A percentile compares a stretch with the other conserved stretches of the same genome.
Evolutionary conservation across 768 basidiomycete species (phyloP).

Genomic region (Phanerochaete sordida): DNA sequence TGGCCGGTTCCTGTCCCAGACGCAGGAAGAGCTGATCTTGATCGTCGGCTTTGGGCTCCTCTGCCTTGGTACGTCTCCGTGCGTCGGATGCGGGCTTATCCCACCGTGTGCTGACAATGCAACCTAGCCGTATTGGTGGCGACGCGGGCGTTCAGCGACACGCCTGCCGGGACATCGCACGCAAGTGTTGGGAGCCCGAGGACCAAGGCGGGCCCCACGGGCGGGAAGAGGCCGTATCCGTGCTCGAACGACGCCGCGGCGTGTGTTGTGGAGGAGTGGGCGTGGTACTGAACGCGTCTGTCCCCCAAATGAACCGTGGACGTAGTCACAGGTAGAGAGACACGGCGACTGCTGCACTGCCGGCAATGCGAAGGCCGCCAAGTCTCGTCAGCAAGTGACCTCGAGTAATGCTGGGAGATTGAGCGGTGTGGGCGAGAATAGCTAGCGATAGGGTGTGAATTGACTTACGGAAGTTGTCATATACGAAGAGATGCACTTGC

Average conservation of each 20-base stretch:
- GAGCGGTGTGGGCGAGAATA: too few species aligned
- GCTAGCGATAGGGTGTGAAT: too few species aligned
- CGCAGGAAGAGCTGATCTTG: slow-evolving; percentile 71
- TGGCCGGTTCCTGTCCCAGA: slow-evolving; percentile 59
- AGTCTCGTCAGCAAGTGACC: not conserved
- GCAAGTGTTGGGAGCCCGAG: slow-evolving; percentile 15
- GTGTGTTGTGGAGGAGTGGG: slow-evolving; percentile 73
- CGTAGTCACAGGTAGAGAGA: not conserved
- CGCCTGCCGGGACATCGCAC: slow-evolving; percentile 18
- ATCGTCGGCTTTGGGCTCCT: slow-evolving; percentile 70
- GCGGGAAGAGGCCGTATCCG: slow-evolving; percentile 40
- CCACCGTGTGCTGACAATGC: slow-evolving; percentile 1
- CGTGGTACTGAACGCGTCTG: slow-evolving; percentile 33
- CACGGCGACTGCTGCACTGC: not conserved
- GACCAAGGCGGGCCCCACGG: slow-evolving; percentile 17
- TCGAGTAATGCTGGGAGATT: not conserved
- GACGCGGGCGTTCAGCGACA: slow-evolving; percentile 35
- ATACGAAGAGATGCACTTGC: not conserved
- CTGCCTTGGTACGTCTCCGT: slow-evolving; percentile 61
- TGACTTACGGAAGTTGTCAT: not conserved
- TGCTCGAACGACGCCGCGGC: slow-evolving; percentile 60
- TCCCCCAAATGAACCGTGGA: too few species aligned
- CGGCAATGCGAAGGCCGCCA: not conserved
- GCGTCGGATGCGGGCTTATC: not conserved
- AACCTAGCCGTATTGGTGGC: slow-evolving; percentile 39